Evolutionary conservation across 2,329 filamentous ascomycete species (phyloP).

Genomic region (Penicillium janthinellum): DNA sequence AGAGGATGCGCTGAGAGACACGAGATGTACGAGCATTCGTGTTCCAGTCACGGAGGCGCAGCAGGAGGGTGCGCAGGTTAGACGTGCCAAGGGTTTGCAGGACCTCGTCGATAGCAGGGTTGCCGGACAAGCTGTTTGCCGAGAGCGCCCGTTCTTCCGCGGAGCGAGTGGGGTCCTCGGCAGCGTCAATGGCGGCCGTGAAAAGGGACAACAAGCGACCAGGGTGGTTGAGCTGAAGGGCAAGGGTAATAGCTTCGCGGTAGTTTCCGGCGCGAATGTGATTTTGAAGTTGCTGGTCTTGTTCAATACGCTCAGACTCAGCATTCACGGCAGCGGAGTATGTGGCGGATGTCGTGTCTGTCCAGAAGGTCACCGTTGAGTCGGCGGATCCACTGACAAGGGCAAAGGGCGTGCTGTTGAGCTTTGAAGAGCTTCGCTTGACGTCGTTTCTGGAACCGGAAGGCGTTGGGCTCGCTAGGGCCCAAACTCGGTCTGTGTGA

Average conservation of each 20-base stretch:
- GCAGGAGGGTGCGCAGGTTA: conserved; percentile 79
- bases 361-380: conserved; percentile 93
- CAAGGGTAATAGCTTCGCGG: conserved; percentile 87
- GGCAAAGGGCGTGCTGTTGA: conserved; percentile 55
- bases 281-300: conserved; percentile 92
- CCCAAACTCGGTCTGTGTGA: conserved; percentile 95
- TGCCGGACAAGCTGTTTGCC: conserved; percentile 46
- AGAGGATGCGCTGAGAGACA: conserved; percentile 82
- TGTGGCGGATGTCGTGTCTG: conserved; percentile 82
- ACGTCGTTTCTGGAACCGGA: conserved; percentile 37
- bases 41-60: conserved; percentile 92
- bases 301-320: conserved; percentile 79
- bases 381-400: conserved; percentile 91
- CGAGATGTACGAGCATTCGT: conserved; percentile 86
- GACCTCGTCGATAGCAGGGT: conserved; percentile 73
- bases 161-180: conserved; percentile 58
- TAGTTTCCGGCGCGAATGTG: conserved; percentile 86
- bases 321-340: conserved; percentile 72
- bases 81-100: conserved; percentile 77
- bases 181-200: conserved; percentile 72
- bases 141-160: conserved; percentile 29
- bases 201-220: conserved; percentile 83
- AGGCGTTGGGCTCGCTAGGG: conserved; percentile 67
- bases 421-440: conserved; percentile 33
- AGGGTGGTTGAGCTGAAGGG: conserved; percentile 91